Base-by-base conservation (phyloP, 495 filamentous ascomycete genomes). In the Penicillium ochrochloron region DNA sequence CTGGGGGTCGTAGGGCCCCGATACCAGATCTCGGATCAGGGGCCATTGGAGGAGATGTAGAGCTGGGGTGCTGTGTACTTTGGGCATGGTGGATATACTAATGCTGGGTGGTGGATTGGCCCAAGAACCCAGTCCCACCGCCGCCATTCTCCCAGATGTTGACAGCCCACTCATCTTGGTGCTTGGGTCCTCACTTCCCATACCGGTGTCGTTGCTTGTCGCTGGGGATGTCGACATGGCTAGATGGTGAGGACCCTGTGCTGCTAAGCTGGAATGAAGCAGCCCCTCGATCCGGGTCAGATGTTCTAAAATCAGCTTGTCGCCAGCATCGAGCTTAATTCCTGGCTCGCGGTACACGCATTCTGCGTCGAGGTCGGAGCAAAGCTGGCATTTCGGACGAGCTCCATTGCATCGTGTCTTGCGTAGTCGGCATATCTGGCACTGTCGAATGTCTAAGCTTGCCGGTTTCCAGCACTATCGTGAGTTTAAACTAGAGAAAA, bases 331-430 rank as follows among this genome's bases (percentile, higher is more conserved):
- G 31, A 93, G 87, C 74, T 94, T 94, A 78, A 93, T 93, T 5
- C 91, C 91, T 17, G 91, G 91, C 74, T 94, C 91, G 51, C 91
- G 84, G 70, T 94, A 94, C 62, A 92, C 84, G 73, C 91, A 94
- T 63, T 93, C 91, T 17, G 89, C 91, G 63, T 91, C 89, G 44
- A 94, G 81, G 72, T 93, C 91, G 17, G 88, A 88, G 75, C 91
- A 94, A 19, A 94, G 86, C 74, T 90, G 88, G 73, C 91, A 94
- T 75, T 92, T 92, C 15, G 91, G 91, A 61, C 91, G 88, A 9
- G 84, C 89, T n/a, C 91, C 91, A 70, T 93, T 91, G 73, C 91
- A 94, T 72, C 90, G 83, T 56, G 91, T 93, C 75, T 94, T 94
- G 62, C 91, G 84, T 41, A 90, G 89, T 33, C 91, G 90, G 70